Evolutionary conservation across 2,329 filamentous ascomycete genomes (phyloP), one percentile per base, ranked within the genome.

Genomic region (Monascus ruber): DNA sequence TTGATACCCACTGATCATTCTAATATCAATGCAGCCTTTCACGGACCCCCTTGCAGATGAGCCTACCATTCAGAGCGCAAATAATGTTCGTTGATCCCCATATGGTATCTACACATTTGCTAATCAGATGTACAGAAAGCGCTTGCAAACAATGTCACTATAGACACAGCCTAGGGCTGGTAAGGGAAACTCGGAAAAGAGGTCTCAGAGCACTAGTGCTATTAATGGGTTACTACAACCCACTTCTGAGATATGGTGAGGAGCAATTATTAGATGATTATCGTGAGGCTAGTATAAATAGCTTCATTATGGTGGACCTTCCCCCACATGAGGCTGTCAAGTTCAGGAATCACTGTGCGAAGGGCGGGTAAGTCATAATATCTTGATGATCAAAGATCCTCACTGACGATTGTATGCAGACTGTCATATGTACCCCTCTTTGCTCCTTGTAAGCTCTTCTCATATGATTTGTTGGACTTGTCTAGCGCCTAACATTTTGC

Each of bases 191-290:
- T 35, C 76, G 91, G 54, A 73, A 75, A 51, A 75, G 74, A 45
- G 91, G 91, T 33, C 71, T 96, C 40, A 81, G 74, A 54, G 79
- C 82, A 1, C 91, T 91, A 1, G 77, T 98, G 32, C 68, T 98
- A 57, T 76, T 98, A 49, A 98, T 98, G 91, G 91, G 91, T 54
- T 98, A 98, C 75, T 98, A 94, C 69, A 98, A 98, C 70, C 91
- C 91, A 1, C 73, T 96, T 45, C 71, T 96, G 45, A 85, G 83
- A 55, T 98, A 96, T 60, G 91, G 91, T 39, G 91, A 98, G 68
- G 87, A 94, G 68, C 76, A 74, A 44, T 79, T 96, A 63, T 71
- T 98, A 39, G 74, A 78, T 51, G 88, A 96, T 63, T 85, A 86
- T 61, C 81, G 82, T 59, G 77, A 76, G 40, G 83, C 85, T 2